These are phyloP conservation scores for Nitzschia sp. DNA, from an alignment of 108 stramenopile species.

Conservation along the genomic window DNA sequence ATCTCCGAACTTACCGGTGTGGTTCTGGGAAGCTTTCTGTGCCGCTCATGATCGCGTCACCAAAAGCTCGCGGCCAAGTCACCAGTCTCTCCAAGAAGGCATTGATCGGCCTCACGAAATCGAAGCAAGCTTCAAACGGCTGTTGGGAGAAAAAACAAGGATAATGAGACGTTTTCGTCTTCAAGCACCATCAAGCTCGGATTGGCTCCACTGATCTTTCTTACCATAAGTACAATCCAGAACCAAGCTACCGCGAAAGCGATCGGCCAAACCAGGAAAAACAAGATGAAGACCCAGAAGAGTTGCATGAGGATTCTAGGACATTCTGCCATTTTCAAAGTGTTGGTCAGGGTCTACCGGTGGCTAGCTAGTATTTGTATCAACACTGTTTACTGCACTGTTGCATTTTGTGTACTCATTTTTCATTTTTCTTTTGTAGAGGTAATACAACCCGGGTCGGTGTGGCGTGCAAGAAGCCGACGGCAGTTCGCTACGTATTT, in stretches of 20 bases:
- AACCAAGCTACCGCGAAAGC: slow-evolving; percentile 13
- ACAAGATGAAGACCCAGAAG: slow-evolving; percentile 35
- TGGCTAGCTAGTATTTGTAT: no score
- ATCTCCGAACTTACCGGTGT: no score
- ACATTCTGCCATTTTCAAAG: slow-evolving; percentile 2
- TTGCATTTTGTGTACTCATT: no score
- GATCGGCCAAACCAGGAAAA: slow-evolving; percentile 40
- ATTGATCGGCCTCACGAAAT: slow-evolving; percentile 16
- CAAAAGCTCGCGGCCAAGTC: slow-evolving; percentile 46
- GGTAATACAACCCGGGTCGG: no score
- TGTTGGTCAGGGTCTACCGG: neutral
- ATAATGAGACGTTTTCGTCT: neutral
- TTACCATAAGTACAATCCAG: slow-evolving; percentile 35
- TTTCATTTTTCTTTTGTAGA: no score
- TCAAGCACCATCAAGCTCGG: neutral
- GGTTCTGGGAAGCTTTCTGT: slow-evolving; percentile 28
- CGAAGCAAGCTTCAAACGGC: slow-evolving; percentile 48
- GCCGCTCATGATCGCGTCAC: slow-evolving; percentile 34
- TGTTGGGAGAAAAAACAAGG: slow-evolving; percentile 2
- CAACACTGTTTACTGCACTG: no score
- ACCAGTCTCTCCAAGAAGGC: slow-evolving; percentile 25
- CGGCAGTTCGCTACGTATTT: no score
- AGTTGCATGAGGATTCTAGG: slow-evolving; percentile 5
- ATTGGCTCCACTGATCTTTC: neutral
- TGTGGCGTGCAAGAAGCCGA: no score